Percentiles rank a stretch among this genome's conserved stretches.
Conservation (phyloP, 2,329 filamentous ascomycete species). For the Tricladium varicosporioides region DNA sequence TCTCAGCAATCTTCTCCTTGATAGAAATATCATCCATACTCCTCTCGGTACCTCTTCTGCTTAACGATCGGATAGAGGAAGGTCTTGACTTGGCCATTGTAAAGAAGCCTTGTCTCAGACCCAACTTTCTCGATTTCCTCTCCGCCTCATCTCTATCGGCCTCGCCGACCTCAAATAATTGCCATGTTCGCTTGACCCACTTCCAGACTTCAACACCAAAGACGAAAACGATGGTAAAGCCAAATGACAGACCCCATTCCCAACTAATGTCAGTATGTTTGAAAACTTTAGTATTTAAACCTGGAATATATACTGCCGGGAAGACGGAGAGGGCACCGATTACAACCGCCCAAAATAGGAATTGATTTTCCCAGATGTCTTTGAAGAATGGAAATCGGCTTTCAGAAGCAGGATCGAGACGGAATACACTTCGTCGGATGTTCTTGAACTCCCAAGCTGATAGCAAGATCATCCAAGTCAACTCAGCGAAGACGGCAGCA, state of each 20-base stretch:
- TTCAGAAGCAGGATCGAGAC: constrained; percentile 46
- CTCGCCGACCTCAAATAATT: constrained; percentile 30
- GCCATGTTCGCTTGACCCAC: constrained; percentile 50
- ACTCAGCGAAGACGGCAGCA: constrained; percentile 53
- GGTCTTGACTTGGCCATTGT: constrained; percentile 28
- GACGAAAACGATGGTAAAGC: constrained; percentile 57
- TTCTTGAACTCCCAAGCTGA: constrained; percentile 60
- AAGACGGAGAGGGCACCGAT: constrained; percentile 53
- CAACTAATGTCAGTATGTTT: constrained; percentile 60
- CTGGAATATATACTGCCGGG: constrained; percentile 62
- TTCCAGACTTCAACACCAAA: constrained; percentile 61
- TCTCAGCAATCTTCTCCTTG: constrained; percentile 16
- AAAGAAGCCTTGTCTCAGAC: constrained; percentile 34
- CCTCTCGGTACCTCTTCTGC: constrained; percentile 11
- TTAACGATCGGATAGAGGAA: constrained; percentile 15
- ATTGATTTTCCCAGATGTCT: constrained; percentile 55
- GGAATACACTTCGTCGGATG: constrained; percentile 54
- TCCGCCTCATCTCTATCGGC: constrained; percentile 23
- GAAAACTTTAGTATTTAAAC: constrained; percentile 61
- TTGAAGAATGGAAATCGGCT: constrained; percentile 38
- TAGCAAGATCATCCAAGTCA: constrained; percentile 56
- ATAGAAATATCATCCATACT: constrained; percentile 5
- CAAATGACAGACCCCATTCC: constrained; percentile 63
- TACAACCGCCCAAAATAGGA: constrained; percentile 56
- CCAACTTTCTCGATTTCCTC: constrained; percentile 17